These are phyloP conservation scores for Pezicula neosporulosa DNA, from an alignment of 2,329 filamentous ascomycete genomes.

Conservation along the genomic window DNA sequence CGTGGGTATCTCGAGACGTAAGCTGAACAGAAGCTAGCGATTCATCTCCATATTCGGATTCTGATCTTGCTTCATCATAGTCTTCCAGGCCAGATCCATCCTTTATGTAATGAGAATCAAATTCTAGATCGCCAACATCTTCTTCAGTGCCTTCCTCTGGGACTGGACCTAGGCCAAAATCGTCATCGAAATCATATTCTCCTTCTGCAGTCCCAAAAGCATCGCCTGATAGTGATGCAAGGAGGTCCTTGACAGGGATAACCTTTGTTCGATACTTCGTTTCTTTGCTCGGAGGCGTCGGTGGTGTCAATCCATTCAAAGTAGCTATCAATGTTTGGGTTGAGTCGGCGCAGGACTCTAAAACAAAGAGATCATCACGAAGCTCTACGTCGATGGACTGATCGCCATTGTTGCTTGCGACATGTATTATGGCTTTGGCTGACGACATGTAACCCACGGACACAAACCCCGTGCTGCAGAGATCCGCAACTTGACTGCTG, in stretches of 20 bases:
- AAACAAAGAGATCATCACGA: slow-evolving; percentile 78
- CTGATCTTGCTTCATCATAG: slow-evolving; percentile 30
- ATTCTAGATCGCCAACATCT: slow-evolving; percentile 34
- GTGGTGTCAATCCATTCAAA: slow-evolving; percentile 76
- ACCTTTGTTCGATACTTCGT: slow-evolving; percentile 85
- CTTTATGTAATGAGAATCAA: slow-evolving; percentile 46
- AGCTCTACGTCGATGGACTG: slow-evolving; percentile 77
- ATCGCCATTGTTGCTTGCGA: slow-evolving; percentile 52
- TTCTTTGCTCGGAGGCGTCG: slow-evolving; percentile 75
- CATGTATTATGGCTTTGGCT: slow-evolving; percentile 64
- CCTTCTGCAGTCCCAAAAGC: slow-evolving; percentile 66
- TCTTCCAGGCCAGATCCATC: slow-evolving; percentile 25
- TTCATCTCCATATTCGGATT: slow-evolving; percentile 33
- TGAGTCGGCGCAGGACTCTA: slow-evolving; percentile 96
- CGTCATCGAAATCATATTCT: slow-evolving; percentile 60
- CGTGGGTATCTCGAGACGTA: slow-evolving; percentile 36
- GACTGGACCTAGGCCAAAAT: slow-evolving; percentile 49
- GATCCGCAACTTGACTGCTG: slow-evolving; percentile 46
- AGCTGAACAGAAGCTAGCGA: slow-evolving; percentile 22
- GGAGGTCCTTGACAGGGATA: slow-evolving; percentile 80
- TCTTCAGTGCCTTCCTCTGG: slow-evolving; percentile 43
- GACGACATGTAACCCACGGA: slow-evolving; percentile 85
- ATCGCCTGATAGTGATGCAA: slow-evolving; percentile 86
- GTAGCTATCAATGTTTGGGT: slow-evolving; percentile 86
- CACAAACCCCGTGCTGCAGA: slow-evolving; percentile 72